These are phyloP conservation scores for Ormosia semicastrata DNA, from an alignment of 306 rosid species.

Conservation along the genomic window DNA sequence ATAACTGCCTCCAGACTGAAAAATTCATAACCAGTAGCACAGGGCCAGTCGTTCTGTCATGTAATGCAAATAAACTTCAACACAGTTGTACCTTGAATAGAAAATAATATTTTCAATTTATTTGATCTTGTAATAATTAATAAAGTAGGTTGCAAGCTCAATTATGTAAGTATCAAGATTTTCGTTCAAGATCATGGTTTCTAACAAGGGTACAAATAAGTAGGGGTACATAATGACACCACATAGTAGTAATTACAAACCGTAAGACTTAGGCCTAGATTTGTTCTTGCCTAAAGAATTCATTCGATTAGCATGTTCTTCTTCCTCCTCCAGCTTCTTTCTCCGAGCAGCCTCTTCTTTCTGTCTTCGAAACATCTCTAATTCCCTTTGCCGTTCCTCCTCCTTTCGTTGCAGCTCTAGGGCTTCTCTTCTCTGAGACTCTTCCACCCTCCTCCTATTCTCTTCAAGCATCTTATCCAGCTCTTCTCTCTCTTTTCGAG, in stretches of 20 bases:
- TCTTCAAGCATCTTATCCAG: conserved; percentile 92
- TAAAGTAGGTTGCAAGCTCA: background rate
- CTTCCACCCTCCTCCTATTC: conserved; percentile 86
- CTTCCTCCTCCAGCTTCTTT: conserved; percentile 76
- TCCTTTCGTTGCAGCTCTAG: conserved; percentile 85
- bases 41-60: background rate
- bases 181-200: conserved; percentile 20
- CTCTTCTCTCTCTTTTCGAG: conserved; percentile 84
- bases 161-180: background rate
- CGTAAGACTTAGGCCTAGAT: conserved; percentile 53
- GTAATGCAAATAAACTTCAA: conserved; percentile 11
- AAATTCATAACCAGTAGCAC: background rate
- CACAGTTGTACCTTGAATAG: background rate
- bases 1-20: background rate
- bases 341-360: conserved; percentile 83
- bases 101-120: background rate
- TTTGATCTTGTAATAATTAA: conserved; percentile 3
- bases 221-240: conserved; percentile 10
- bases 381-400: conserved; percentile 83
- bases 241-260: conserved; percentile 31
- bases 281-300: conserved; percentile 56
- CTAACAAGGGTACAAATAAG: conserved; percentile 7
- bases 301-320: conserved; percentile 54
- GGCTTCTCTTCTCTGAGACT: conserved; percentile 88
- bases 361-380: conserved; percentile 79